Percentiles rank a stretch among this genome's conserved stretches.
These are phyloP conservation scores for Fusarium vanettenii DNA, from an alignment of 2,329 filamentous ascomycete species.

Conservation along the genomic window DNA sequence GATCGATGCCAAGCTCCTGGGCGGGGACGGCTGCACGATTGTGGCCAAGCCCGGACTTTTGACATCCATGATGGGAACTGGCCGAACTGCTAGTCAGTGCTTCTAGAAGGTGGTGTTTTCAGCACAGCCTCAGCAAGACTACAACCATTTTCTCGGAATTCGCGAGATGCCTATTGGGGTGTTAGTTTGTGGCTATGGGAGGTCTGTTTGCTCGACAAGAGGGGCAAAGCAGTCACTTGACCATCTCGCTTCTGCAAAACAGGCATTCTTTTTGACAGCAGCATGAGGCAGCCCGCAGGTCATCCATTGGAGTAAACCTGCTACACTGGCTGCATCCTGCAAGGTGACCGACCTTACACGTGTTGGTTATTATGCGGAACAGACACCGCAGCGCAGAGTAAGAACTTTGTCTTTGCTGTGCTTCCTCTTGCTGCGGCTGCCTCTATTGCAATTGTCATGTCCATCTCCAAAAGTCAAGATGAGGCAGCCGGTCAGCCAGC, in stretches of 20 bases:
- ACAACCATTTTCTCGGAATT: neutral
- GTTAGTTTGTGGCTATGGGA: neutral
- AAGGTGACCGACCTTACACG: neutral
- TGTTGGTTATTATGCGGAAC: neutral
- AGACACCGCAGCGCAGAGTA: neutral
- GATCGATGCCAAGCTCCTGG: neutral
- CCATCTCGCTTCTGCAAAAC: neutral
- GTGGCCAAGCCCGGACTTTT: neutral
- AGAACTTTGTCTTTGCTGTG: neutral
- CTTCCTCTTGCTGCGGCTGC: neutral
- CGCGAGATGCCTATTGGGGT: neutral
- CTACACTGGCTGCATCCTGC: neutral
- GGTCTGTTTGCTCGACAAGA: neutral
- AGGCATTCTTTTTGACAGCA: neutral
- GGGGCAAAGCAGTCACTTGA: neutral
- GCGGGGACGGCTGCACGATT: neutral
- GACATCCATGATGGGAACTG: neutral
- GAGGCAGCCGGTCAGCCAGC: neutral
- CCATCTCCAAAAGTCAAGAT: neutral
- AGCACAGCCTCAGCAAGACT: neutral
- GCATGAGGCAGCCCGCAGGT: neutral
- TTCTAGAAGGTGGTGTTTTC: neutral
- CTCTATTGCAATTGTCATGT: neutral
- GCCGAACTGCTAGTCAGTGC: neutral
- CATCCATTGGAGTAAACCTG: neutral